Conservation (phyloP, 176 grass and related monocot species). For the Carex cristatella region DNA sequence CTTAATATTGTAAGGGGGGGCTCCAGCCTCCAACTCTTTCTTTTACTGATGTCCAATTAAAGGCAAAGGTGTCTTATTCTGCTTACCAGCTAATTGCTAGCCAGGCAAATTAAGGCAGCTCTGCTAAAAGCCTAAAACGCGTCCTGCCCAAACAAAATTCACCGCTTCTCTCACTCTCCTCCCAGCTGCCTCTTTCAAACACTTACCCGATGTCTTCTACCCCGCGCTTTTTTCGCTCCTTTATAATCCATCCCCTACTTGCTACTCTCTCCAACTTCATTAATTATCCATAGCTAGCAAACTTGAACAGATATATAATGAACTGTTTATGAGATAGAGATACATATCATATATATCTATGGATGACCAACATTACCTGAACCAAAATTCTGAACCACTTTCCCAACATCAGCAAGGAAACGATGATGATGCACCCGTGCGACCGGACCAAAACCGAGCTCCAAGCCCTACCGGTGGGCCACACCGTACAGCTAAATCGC, state of each 20-base stretch:
- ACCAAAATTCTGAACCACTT: background rate
- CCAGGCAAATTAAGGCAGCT: background rate
- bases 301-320: background rate
- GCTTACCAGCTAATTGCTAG: constrained; percentile 76
- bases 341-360: background rate
- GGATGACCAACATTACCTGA: background rate
- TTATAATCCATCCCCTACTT: constrained; percentile 34
- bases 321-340: background rate
- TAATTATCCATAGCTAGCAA: background rate
- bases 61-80: constrained; percentile 7
- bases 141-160: background rate
- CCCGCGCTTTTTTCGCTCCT: constrained; percentile 24
- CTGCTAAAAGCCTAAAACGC: constrained; percentile 1
- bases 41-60: too few relatives aligned
- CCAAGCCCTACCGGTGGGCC: background rate
- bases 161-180: background rate
- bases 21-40: too few relatives aligned
- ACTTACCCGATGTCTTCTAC: constrained; percentile 26
- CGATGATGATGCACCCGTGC: background rate
- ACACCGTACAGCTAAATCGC: background rate
- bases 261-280: background rate
- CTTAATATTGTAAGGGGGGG: background rate
- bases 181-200: background rate
- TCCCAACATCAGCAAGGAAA: background rate
- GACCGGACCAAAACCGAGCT: background rate